Evolutionary conservation across 2,329 filamentous ascomycete genomes (phyloP).

Genomic region (Arthrocladium fulminans): DNA sequence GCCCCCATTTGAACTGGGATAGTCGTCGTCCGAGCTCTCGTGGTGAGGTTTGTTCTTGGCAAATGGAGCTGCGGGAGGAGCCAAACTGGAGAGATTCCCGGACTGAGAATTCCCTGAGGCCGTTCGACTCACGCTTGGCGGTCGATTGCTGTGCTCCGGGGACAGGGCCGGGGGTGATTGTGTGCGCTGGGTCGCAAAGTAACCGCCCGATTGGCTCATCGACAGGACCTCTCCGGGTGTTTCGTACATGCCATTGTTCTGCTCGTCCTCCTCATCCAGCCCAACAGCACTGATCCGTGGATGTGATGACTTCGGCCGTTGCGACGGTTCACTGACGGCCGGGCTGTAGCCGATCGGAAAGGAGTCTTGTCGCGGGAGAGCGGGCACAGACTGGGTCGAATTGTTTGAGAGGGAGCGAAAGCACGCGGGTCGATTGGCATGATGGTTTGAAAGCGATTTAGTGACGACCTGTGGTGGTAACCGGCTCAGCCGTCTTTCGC

Average conservation of each 20-base stretch:
- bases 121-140: neutral
- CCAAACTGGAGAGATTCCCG: constrained; percentile 12
- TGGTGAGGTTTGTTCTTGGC: constrained; percentile 36
- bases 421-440: constrained; percentile 55
- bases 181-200: constrained; percentile 20
- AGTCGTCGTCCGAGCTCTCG: constrained; percentile 64
- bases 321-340: constrained; percentile 36
- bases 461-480: constrained; percentile 74
- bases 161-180: constrained; percentile 22
- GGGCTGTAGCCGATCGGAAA: constrained; percentile 26
- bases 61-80: constrained; percentile 15
- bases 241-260: constrained; percentile 24
- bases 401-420: constrained; percentile 67
- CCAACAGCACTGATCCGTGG: constrained; percentile 60
- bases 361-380: constrained; percentile 35
- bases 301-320: constrained; percentile 64
- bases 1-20: constrained; percentile 48
- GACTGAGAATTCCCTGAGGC: constrained; percentile 15
- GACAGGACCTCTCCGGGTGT: constrained; percentile 13
- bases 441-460: constrained; percentile 67
- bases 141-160: neutral
- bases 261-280: constrained; percentile 33
- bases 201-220: constrained; percentile 16
- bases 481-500: constrained; percentile 72
- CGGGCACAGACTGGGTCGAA: constrained; percentile 29